Conservation (phyloP, 305 asterid species). For the Fraxinus paxiana region DNA sequence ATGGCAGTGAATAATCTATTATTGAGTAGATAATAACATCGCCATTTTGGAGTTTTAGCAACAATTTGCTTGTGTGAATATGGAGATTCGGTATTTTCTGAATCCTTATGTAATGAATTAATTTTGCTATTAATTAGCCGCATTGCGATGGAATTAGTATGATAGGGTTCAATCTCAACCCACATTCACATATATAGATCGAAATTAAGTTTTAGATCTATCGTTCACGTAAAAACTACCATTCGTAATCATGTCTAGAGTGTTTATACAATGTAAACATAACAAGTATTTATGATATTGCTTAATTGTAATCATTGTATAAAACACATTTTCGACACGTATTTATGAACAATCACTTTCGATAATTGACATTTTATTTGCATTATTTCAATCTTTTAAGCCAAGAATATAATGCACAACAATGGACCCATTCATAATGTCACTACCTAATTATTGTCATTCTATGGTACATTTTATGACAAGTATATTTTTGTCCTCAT, state of each 20-base stretch:
- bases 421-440: conserved; percentile 28
- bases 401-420: neutral
- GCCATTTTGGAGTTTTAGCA: no score
- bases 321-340: neutral
- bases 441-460: conserved; percentile 28
- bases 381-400: neutral
- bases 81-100: neutral
- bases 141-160: neutral
- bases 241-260: neutral
- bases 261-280: neutral
- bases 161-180: neutral
- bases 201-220: neutral
- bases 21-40: neutral
- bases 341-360: neutral
- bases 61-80: neutral
- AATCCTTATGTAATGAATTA: neutral
- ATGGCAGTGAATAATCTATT: neutral
- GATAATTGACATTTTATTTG: neutral
- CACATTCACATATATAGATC: neutral
- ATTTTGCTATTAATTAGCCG: neutral
- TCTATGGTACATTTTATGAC: conserved; percentile 19
- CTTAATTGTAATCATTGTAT: neutral
- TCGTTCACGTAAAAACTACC: neutral
- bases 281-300: neutral
- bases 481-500: conserved; percentile 19